Evolutionary conservation across 345 rosid species (phyloP).

Genomic region (Salix viminalis): DNA sequence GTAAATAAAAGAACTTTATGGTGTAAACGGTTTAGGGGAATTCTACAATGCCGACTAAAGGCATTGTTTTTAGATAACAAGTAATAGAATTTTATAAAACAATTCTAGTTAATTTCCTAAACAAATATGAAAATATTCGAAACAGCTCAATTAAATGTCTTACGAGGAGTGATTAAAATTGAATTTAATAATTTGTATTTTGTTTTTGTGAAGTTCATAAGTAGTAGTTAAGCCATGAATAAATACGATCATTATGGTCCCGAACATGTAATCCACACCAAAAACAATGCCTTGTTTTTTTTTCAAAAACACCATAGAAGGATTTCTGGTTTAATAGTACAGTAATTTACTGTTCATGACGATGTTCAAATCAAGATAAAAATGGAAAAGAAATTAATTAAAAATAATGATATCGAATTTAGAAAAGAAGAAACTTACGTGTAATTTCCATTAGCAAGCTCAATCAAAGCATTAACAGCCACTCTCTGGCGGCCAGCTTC

Average conservation of each 20-base stretch:
- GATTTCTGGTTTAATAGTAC: neutral
- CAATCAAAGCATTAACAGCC: conserved; percentile 70
- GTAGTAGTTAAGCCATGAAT: neutral
- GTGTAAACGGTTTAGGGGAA: neutral
- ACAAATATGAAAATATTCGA: neutral
- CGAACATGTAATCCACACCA: neutral
- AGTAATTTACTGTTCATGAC: neutral
- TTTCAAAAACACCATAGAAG: too few species aligned
- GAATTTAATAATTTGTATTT: neutral
- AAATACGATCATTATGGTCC: neutral
- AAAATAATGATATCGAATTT: neutral
- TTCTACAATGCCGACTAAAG: neutral
- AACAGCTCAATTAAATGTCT: neutral
- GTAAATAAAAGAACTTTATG: too few species aligned
- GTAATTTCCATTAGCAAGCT: conserved; percentile 73
- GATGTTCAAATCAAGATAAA: neutral
- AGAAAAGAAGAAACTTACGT: conserved; percentile 45
- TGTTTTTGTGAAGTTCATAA: too few species aligned
- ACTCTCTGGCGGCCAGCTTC: conserved; percentile 38
- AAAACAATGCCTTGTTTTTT: neutral
- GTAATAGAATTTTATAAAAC: neutral
- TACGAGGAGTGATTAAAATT: neutral
- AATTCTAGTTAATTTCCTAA: too few species aligned
- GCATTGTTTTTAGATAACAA: neutral
- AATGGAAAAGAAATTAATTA: neutral